These are phyloP conservation scores for Gossypium turneri DNA, from an alignment of 345 rosid species.

Conservation along the genomic window DNA sequence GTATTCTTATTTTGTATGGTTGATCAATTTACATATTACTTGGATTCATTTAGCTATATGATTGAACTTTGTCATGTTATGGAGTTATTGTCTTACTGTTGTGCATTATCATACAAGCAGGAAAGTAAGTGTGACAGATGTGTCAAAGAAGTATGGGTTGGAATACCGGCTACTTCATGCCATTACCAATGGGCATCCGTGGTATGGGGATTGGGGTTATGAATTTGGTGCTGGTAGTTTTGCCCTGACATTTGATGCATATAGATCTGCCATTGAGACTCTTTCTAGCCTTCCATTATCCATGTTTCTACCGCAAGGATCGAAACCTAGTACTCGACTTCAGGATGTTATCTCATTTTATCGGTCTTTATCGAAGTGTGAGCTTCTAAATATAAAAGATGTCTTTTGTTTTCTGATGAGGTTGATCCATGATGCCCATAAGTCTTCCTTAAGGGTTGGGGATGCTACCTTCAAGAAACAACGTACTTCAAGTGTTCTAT, in stretches of 20 bases:
- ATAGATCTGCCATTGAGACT: slow-evolving; percentile 43
- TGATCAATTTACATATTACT: background rate
- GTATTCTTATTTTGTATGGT: background rate
- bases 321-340: slow-evolving; percentile 32
- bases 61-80: background rate
- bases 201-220: slow-evolving; percentile 81
- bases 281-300: slow-evolving; percentile 45
- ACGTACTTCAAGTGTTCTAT: slow-evolving; percentile 11
- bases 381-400: slow-evolving; percentile 51
- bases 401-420: slow-evolving; percentile 45
- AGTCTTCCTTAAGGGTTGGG: slow-evolving; percentile 29
- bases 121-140: slow-evolving; percentile 73
- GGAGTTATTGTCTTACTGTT: slow-evolving; percentile 1
- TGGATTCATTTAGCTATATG: background rate
- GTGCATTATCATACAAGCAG: slow-evolving; percentile 30
- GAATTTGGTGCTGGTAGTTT: slow-evolving; percentile 68
- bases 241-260: slow-evolving; percentile 45
- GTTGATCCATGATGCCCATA: slow-evolving; percentile 41
- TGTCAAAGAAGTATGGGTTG: slow-evolving; percentile 57
- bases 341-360: slow-evolving; percentile 39
- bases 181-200: slow-evolving; percentile 45
- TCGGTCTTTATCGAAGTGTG: slow-evolving; percentile 42
- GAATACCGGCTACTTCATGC: slow-evolving; percentile 66
- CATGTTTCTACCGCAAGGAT: slow-evolving; percentile 30
- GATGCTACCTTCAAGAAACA: slow-evolving; percentile 28